Percentiles rank a stretch among this genome's conserved stretches.
phyloP scores from a whole-genome alignment of 345 rosid genomes.

The Orychophragmus violaceus region DNA sequence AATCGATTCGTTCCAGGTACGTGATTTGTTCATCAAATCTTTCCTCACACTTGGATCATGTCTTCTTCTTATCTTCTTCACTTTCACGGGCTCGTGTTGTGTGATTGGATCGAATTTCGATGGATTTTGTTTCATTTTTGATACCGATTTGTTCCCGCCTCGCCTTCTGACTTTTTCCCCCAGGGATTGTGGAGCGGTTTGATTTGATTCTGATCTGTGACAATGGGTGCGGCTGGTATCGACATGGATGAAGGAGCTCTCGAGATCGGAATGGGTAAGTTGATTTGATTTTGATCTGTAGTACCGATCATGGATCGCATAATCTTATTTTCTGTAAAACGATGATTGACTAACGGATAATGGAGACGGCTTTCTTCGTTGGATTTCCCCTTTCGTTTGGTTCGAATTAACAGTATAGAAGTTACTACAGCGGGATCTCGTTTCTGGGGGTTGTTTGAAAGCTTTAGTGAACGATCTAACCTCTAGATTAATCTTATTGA shows the following conservation, averaged over 20 bases:
- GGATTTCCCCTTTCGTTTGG: neutral
- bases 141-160: slow-evolving; percentile 3
- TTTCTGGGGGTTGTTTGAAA: neutral
- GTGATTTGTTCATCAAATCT: slow-evolving; percentile 22
- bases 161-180: neutral
- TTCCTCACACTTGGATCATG: neutral
- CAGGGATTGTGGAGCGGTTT: slow-evolving; percentile 12
- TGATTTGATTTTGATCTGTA: neutral
- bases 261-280: slow-evolving; percentile 90
- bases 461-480: neutral
- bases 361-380: neutral
- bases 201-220: slow-evolving; percentile 28
- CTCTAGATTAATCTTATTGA: neutral
- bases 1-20: slow-evolving; percentile 21
- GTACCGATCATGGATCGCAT: neutral
- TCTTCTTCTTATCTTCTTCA: neutral
- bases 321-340: neutral
- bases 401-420: neutral
- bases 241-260: slow-evolving; percentile 69
- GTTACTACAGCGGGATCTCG: neutral
- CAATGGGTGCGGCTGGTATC: slow-evolving; percentile 39
- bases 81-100: neutral
- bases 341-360: neutral
- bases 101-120: slow-evolving; percentile 1
- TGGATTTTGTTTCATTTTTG: slow-evolving; percentile 1